Evolutionary conservation across 169 alveolate species (phyloP).

Genomic region (Cryptosporidium parvum): DNA sequence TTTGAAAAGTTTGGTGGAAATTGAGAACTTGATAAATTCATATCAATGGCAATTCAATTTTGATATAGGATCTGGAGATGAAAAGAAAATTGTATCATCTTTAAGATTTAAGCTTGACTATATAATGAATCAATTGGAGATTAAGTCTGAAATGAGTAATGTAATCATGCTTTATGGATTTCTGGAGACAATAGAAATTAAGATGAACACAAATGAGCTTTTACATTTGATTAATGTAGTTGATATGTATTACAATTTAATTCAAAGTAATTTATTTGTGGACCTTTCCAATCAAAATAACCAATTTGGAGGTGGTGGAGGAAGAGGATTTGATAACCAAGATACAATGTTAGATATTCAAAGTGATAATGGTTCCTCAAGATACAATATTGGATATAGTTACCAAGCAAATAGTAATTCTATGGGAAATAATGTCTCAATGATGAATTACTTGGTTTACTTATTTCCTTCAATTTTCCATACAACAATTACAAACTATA

Average conservation of each 20-base stretch:
- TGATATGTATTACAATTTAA: constrained; percentile 25
- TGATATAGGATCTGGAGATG: not conserved
- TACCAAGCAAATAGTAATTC: not conserved
- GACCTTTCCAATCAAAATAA: constrained; percentile 15
- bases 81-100: constrained; percentile 25
- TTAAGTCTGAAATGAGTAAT: not conserved
- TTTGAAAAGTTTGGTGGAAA: not conserved
- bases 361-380: constrained; percentile 42
- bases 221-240: constrained; percentile 34
- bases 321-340: not conserved
- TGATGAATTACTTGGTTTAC: constrained; percentile 13
- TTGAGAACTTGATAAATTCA: constrained; percentile 27
- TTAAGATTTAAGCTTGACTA: constrained; percentile 41
- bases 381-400: constrained; percentile 20
- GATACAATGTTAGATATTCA: constrained; percentile 13
- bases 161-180: constrained; percentile 16
- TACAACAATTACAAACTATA: constrained; percentile 17
- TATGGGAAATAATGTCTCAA: not conserved
- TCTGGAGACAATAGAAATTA: constrained; percentile 46
- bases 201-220: constrained; percentile 28
- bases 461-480: constrained; percentile 40
- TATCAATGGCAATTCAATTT: constrained; percentile 34
- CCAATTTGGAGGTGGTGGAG: not conserved
- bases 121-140: constrained; percentile 3
- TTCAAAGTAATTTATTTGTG: constrained; percentile 27